Base-by-base conservation (phyloP, 139 green algal species). In the Trebouxia sp. region DNA sequence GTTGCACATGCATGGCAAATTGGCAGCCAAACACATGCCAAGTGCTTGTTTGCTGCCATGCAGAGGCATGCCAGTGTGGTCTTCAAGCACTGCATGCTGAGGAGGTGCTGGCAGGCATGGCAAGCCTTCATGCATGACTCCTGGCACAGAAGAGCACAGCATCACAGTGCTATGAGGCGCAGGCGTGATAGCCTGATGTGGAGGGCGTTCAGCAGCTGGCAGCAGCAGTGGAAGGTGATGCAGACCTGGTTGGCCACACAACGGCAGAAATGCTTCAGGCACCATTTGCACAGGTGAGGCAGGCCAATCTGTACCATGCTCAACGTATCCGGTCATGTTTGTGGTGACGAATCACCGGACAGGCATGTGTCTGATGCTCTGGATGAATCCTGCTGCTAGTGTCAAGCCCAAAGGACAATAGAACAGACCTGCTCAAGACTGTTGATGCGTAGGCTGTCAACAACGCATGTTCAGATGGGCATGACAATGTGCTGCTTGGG, bases 31-130 rank as follows among this genome's bases (percentile, higher is more conserved):
- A n/a, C n/a, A n/a, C n/a, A n/a, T n/a, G n/a, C n/a, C n/a, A n/a
- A n/a, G n/a, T n/a, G n/a, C n/a, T n/a, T 53, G 17, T 72, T 32
- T 6, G 32, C 17, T 66, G 55, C 9, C 37, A 26, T 72, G 62
- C 62, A 72, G 62, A 72, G 62, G 35, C 62, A 45, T 72, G 62
- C 62, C 42, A 15, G 32, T 42, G 32, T 72, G 62, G 62, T 72
- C 32, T 35, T 45, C 20, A 45, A 17, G 62, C 62, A 72, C 35
- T 22, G 26, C 32, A 72, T 45, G 32, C 32, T 43, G 11, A 26
- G 62, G 62, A 32, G 32, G 14, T 72, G 11, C 35, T 72, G 62
- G 62, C 62, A 45, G 15, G 62, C 32, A 32, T 72, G 62, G 62
- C 62, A 72, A 35, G 62, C 32, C 32, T 72, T 72, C 62, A 72